Percentiles rank a stretch among this genome's conserved stretches.
phyloP scores from a whole-genome alignment of 2,329 filamentous ascomycete species.

The Diaporthe velutina region DNA sequence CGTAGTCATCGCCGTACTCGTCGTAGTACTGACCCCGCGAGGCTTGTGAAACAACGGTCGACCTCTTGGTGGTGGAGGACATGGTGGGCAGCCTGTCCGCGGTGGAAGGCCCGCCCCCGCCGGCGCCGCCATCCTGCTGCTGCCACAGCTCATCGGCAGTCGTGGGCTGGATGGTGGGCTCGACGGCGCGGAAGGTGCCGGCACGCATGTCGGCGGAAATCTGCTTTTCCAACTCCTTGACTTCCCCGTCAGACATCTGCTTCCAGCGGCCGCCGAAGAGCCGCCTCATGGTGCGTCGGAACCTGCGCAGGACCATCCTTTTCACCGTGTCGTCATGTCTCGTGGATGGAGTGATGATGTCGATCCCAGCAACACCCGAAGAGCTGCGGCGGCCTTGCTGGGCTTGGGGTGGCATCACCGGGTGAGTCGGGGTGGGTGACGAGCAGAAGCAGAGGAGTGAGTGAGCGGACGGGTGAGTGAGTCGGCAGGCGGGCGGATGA shows the following conservation, averaged over 20 bases:
- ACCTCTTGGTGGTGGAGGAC: slow-evolving; percentile 13
- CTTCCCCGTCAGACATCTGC: slow-evolving; percentile 28
- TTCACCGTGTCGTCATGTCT: slow-evolving; percentile 32
- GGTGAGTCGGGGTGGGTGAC: neutral
- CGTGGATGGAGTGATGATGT: neutral
- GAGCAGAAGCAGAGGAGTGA: neutral
- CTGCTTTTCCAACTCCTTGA: slow-evolving; percentile 19
- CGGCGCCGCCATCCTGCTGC: neutral
- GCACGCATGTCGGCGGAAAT: slow-evolving; percentile 22
- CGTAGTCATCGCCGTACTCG: slow-evolving; percentile 34
- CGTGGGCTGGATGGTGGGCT: neutral
- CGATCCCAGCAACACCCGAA: slow-evolving; percentile 13
- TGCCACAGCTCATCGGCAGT: slow-evolving; percentile 32
- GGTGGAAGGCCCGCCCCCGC: neutral
- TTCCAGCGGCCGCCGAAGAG: slow-evolving; percentile 31
- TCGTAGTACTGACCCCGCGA: slow-evolving; percentile 27
- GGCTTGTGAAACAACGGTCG: slow-evolving; percentile 6
- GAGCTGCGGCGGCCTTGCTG: slow-evolving; percentile 25
- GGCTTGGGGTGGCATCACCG: slow-evolving; percentile 27
- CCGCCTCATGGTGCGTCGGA: slow-evolving; percentile 32
- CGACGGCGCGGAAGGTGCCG: slow-evolving; percentile 20
- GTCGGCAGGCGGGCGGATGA: neutral
- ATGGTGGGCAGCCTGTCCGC: slow-evolving; percentile 7
- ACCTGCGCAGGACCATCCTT: slow-evolving; percentile 25
- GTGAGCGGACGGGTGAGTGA: neutral